phyloP scores from a whole-genome alignment of 257 asterid genomes.

The Solanum ossicruentum region DNA sequence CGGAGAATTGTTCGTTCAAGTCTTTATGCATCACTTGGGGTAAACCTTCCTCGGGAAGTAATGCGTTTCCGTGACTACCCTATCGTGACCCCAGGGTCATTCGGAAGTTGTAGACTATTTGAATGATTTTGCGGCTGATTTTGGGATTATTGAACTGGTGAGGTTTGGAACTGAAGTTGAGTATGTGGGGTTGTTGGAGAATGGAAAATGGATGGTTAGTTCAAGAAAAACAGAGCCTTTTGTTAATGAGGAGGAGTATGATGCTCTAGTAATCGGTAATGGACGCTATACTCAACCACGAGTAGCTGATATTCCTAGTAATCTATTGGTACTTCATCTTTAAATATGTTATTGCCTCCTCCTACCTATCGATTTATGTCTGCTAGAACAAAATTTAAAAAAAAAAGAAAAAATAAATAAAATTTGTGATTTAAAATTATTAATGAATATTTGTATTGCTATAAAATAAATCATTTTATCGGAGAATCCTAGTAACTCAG shows the following conservation, averaged over 20 bases:
- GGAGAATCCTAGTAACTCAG: too few species aligned
- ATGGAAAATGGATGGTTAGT: conserved; percentile 51
- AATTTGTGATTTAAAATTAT: too few species aligned
- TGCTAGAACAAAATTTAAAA: too few species aligned
- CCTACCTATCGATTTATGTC: too few species aligned
- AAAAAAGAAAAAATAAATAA: too few species aligned
- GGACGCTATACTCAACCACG: conserved; percentile 83
- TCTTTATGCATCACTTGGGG: conserved; percentile 74
- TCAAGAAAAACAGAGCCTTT: conserved; percentile 8
- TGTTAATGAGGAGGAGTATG: conserved; percentile 22
- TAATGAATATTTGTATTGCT: too few species aligned
- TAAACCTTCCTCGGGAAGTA: conserved; percentile 72
- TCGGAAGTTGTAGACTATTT: conserved; percentile 60
- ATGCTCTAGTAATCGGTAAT: conserved; percentile 86
- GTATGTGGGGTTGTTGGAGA: conserved; percentile 35
- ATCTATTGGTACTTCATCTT: too few species aligned
- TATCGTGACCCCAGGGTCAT: conserved; percentile 62
- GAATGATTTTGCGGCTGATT: conserved; percentile 55
- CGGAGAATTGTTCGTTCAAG: conserved; percentile 58
- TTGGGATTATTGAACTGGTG: conserved; percentile 48
- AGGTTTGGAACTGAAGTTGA: conserved; percentile 63
- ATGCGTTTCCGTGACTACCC: conserved; percentile 83
- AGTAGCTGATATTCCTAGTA: conserved; percentile 67
- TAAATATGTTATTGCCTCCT: too few species aligned
- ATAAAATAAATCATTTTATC: too few species aligned